Base-by-base conservation (phyloP, 805 yeast species). In the Spathaspora passalidarum region DNA sequence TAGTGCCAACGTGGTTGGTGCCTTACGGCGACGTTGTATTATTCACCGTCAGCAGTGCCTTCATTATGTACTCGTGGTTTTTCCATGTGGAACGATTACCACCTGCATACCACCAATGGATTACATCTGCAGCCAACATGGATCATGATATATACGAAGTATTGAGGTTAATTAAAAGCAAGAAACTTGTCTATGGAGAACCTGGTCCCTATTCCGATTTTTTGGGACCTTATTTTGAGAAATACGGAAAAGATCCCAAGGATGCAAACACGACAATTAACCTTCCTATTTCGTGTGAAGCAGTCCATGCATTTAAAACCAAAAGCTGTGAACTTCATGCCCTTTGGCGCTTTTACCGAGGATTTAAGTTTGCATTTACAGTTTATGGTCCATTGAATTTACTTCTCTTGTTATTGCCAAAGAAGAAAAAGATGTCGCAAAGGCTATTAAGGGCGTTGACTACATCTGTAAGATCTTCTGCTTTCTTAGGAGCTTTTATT, bases 101-200 rank as follows among this genome's bases (percentile, higher is more conserved):
- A n/a, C 70, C 68, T 5, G 65, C 75, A 5, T 75, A 76, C 51
- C 56, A 64, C 21, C 60, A 61, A 42, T 75, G 80, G 80, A 75
- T 75, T 52, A 72, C 80, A 3, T 65, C 66, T 37, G 78, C 77
- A 16, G 79, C 80, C 6, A 63, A 68, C 45, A 71, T 75, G 74
- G 79, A 75, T 49, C 56, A 56, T 20, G 75, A 65, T 32, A 49
- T 75, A 10, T 56, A 70, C 2, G 54, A 55, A 13, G 61, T 62
- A 3, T 61, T 75, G 32, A 56, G 62, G 25, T 48, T 53, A 5
- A 38, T 75, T n/a, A 63, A 65, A 23, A 47, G 56, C 4, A 65
- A 65, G 4, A 52, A 56, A 17, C 48, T 68, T 36, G 50, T 52
- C 18, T 75, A 75, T 50, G 79, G 79, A 8, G 53, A 58, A 23